Conservation (phyloP, 169 alveolate genomes). For the Besnoitia besnoiti region DNA sequence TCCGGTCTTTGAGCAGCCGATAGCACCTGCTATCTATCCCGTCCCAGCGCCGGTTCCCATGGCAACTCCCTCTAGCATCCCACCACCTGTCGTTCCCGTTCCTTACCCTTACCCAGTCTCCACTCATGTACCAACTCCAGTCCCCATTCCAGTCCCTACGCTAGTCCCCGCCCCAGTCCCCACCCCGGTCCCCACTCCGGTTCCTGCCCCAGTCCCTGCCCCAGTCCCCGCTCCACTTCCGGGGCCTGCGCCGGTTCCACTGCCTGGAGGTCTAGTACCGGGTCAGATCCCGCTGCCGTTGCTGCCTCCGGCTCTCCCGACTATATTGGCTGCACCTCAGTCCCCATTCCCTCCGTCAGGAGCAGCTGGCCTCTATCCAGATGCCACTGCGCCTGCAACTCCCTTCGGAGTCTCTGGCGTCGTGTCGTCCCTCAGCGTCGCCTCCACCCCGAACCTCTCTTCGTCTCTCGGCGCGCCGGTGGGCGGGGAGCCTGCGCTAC, state of each 20-base stretch:
- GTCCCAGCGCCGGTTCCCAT: no score
- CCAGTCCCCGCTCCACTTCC: neutral
- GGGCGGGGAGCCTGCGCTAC: neutral
- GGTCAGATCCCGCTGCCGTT: neutral
- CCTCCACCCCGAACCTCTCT: neutral
- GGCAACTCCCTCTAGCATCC: no score
- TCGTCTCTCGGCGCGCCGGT: neutral
- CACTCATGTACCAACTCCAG: neutral
- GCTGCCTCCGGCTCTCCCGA: neutral
- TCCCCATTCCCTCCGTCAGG: neutral
- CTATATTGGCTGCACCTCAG: neutral
- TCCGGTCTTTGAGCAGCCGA: neutral
- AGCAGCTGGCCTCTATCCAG: neutral
- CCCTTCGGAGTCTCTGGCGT: no score
- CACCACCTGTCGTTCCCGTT: neutral
- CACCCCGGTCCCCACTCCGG: conserved; percentile 23
- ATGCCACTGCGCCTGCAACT: neutral
- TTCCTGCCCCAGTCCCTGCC: neutral
- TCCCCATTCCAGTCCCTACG: neutral
- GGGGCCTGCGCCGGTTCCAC: neutral
- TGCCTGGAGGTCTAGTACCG: neutral
- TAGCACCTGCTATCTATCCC: neutral
- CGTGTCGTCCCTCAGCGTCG: no score
- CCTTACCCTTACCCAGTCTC: neutral
- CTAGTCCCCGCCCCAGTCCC: neutral